phyloP scores from a whole-genome alignment of 345 rosid genomes.

The Eutrema heterophyllum region DNA sequence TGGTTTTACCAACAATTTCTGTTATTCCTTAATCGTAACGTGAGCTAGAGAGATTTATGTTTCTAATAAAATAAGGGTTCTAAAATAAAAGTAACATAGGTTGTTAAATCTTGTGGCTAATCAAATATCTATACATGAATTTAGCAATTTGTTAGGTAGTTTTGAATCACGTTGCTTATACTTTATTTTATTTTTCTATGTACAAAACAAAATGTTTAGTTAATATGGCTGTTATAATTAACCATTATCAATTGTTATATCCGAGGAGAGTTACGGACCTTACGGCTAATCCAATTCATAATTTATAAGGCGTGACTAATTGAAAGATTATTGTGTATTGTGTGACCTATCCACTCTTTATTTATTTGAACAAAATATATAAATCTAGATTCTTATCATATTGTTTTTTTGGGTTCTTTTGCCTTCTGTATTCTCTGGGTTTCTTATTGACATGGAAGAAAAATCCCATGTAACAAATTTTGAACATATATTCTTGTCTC shows the following conservation, averaged over 20 bases:
- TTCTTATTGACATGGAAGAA: neutral
- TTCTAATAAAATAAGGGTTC: neutral
- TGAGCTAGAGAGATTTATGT: neutral
- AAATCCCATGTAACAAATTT: neutral
- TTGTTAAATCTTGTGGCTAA: neutral
- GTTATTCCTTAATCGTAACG: neutral
- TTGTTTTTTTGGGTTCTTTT: neutral
- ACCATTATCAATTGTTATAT: neutral
- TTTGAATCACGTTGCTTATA: neutral
- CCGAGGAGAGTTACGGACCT: neutral
- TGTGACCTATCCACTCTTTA: too few species aligned
- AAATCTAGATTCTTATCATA: neutral
- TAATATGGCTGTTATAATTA: neutral
- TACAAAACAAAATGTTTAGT: neutral
- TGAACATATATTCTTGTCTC: neutral
- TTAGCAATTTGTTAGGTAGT: neutral
- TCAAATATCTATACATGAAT: neutral
- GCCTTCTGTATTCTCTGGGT: neutral
- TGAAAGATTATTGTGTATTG: neutral
- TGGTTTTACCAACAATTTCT: neutral
- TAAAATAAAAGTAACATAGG: neutral
- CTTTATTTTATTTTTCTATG: neutral
- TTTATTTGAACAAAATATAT: neutral
- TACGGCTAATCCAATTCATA: neutral
- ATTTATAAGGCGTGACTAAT: neutral